Evolutionary conservation across 352 stramenopile species (phyloP), one percentile per base, ranked within the genome.

Genomic region (Globisporangium cederbergense): DNA sequence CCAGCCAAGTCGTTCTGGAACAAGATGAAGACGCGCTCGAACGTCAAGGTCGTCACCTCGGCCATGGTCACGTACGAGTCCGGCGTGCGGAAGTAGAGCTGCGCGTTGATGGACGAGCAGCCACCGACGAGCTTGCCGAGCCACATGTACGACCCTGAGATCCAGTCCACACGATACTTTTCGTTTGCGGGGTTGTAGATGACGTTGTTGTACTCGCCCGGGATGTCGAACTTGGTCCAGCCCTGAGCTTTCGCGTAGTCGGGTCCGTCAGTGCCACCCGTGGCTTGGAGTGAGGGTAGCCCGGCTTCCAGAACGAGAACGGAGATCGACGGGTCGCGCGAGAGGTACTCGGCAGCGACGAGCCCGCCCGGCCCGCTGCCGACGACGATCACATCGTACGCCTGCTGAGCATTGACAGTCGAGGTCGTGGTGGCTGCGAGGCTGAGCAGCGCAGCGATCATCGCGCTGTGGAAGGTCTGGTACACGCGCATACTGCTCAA

Each of bases 31-130:
- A n/a, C n/a, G n/a, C n/a, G n/a, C n/a, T n/a, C n/a, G n/a, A n/a
- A n/a, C n/a, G n/a, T n/a, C n/a, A n/a, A n/a, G n/a, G n/a, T n/a
- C n/a, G n/a, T n/a, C n/a, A n/a, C n/a, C n/a, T n/a, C n/a, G n/a
- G n/a, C n/a, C n/a, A n/a, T 67, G 45, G 25, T 62, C 61, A 83
- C 56, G 56, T 83, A 87, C 60, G 67, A 63, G 54, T 87, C 72
- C 0, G 78, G 76, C 11, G 78, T 88, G 40, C 82, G 79, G 64
- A 94, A 87, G 72, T 91, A 93, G 40, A 95, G 74, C 73, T 81
- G 81, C 30, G 68, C 82, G 58, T 92, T 95, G 60, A 95, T 78
- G 8, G 78, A 89, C 49, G 77, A 90, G 61, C 74, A 91, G n/a
- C 87, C 89, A 36, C 85, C 88, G 28, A 96, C 59, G 38, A 82